Percentiles rank a stretch among this genome's conserved stretches.
phyloP scores from a whole-genome alignment of 768 basidiomycete species.

The Termitomyces sp. region DNA sequence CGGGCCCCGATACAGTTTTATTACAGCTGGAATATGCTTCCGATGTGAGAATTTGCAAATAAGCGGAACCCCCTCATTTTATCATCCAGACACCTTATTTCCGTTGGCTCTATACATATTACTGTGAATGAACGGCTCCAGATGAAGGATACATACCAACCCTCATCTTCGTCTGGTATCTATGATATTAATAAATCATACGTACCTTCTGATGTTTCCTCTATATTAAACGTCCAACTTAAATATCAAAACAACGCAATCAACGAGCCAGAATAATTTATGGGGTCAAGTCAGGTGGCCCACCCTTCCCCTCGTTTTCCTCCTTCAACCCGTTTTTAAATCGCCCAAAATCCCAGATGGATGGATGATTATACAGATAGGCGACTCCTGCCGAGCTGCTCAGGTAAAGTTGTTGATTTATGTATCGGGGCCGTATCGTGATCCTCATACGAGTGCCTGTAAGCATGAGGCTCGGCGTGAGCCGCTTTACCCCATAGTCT shows the following conservation, averaged over 20 bases:
- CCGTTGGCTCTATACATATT: background rate
- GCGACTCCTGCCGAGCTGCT: background rate
- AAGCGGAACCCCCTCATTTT: background rate
- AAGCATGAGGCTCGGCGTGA: conserved; percentile 4
- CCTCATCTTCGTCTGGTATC: background rate
- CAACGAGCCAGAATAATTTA: background rate
- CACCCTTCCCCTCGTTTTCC: background rate
- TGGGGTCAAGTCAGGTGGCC: background rate
- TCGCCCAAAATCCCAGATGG: background rate
- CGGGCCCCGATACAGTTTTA: background rate
- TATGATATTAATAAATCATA: background rate
- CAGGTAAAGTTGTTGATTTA: background rate
- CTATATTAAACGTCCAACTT: background rate
- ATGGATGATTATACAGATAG: background rate
- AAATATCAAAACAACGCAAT: background rate
- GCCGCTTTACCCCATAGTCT: background rate
- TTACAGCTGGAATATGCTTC: conserved; percentile 5
- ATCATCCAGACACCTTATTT: background rate
- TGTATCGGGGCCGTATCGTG: background rate
- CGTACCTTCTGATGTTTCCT: background rate
- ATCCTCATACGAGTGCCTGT: background rate
- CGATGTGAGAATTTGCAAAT: conserved; percentile 3
- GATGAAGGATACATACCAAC: background rate
- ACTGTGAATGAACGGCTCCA: background rate
- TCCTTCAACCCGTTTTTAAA: background rate